Percentiles rank a stretch among this genome's conserved stretches.
These are phyloP conservation scores for Xenosphaeropsis pyriputrescens DNA, from an alignment of 2,329 filamentous ascomycete genomes.

Conservation along the genomic window DNA sequence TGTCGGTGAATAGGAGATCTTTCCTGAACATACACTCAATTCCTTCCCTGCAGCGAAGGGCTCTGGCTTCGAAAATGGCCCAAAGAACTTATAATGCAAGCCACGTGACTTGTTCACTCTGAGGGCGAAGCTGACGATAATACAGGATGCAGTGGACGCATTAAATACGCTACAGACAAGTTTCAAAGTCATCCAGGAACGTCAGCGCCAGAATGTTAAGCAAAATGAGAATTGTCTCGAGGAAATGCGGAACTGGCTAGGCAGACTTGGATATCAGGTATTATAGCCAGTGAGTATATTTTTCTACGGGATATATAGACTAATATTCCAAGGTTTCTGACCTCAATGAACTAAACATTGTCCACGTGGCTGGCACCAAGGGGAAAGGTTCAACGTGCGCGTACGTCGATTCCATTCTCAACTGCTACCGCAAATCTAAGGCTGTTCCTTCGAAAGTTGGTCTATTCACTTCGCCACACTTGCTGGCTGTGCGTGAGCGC, in stretches of 20 bases:
- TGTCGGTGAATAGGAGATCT: too few species aligned
- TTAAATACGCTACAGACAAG: conserved; percentile 89
- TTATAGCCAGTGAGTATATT: too few species aligned
- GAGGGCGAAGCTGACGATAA: background rate
- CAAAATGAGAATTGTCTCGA: background rate
- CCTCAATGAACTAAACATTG: conserved; percentile 44
- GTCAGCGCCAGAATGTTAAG: background rate
- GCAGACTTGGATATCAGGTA: background rate
- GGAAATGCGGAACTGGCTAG: background rate
- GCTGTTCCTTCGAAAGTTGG: conserved; percentile 26
- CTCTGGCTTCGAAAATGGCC: too few species aligned
- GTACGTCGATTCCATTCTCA: conserved; percentile 48
- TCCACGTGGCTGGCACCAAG: conserved; percentile 65
- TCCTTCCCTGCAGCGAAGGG: too few species aligned
- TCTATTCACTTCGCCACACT: conserved; percentile 55
- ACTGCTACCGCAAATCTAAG: conserved; percentile 25
- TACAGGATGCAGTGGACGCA: conserved; percentile 67
- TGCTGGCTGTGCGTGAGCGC: conserved; percentile 51
- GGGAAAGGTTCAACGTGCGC: conserved; percentile 63
- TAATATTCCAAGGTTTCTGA: conserved; percentile 4
- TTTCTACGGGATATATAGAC: too few species aligned
- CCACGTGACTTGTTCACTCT: background rate
- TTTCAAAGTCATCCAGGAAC: conserved; percentile 38
- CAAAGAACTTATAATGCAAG: background rate
- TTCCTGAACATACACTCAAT: too few species aligned